phyloP scores from a whole-genome alignment of 2,329 filamentous ascomycete genomes.

The Magnaporthiopsis poae region DNA sequence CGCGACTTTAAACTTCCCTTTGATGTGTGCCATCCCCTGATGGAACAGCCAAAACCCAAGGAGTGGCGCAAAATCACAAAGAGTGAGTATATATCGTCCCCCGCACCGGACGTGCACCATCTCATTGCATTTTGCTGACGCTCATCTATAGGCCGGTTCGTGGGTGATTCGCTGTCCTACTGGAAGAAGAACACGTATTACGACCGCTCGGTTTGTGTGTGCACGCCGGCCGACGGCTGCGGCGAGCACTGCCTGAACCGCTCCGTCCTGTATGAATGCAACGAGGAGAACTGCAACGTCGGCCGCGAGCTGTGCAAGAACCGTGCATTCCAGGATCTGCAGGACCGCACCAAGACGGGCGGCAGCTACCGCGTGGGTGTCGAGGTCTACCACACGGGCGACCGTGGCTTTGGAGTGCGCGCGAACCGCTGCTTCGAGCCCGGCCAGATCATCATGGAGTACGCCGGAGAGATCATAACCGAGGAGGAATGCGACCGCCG shows the following conservation, averaged over 20 bases:
- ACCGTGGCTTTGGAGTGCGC: constrained; percentile 84
- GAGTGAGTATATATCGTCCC: constrained; percentile 49
- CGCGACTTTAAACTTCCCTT: constrained; percentile 83
- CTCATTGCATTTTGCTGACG: neutral
- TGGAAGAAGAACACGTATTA: constrained; percentile 73
- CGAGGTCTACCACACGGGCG: constrained; percentile 81
- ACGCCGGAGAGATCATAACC: constrained; percentile 94
- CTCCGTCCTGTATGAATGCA: constrained; percentile 96
- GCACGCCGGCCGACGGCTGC: constrained; percentile 68
- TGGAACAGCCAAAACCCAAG: constrained; percentile 81
- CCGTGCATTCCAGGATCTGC: constrained; percentile 74
- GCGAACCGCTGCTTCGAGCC: constrained; percentile 79
- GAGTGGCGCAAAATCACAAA: constrained; percentile 88
- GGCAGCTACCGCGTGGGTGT: constrained; percentile 87
- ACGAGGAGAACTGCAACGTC: constrained; percentile 76
- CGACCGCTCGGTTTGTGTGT: constrained; percentile 69
- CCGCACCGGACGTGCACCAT: constrained; percentile 1
- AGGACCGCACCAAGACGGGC: constrained; percentile 62
- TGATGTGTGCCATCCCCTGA: constrained; percentile 79
- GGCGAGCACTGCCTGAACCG: constrained; percentile 86
- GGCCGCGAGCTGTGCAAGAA: constrained; percentile 70
- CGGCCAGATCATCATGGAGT: constrained; percentile 95
- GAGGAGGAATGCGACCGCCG: constrained; percentile 85
- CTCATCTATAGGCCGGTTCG: constrained; percentile 64
- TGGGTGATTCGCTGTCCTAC: constrained; percentile 68